phyloP scores from a whole-genome alignment of 106 monocot genomes.

The Dioscorea dumetorum region DNA sequence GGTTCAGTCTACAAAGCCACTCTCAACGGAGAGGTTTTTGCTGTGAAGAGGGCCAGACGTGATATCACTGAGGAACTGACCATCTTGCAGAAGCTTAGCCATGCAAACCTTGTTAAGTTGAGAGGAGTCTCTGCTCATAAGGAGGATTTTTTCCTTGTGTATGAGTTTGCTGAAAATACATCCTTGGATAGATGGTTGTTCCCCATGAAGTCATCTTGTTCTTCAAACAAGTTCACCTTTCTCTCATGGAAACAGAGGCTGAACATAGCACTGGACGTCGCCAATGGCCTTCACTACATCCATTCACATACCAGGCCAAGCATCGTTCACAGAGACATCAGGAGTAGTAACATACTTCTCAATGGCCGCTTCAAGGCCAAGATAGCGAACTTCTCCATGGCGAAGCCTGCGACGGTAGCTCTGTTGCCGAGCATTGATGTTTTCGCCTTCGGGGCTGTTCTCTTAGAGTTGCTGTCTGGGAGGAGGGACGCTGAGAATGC shows the following conservation, averaged over 20 bases:
- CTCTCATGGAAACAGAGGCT: slow-evolving; percentile 47
- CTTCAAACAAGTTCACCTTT: slow-evolving; percentile 1
- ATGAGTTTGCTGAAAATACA: slow-evolving; percentile 39
- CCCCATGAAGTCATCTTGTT: background rate
- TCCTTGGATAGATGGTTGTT: slow-evolving; percentile 53
- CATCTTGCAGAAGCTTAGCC: slow-evolving; percentile 32
- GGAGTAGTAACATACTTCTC: slow-evolving; percentile 31
- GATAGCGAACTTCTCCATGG: slow-evolving; percentile 43
- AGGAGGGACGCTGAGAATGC: slow-evolving; percentile 14
- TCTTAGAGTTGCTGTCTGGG: slow-evolving; percentile 39
- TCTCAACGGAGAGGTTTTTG: slow-evolving; percentile 27
- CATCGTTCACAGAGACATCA: slow-evolving; percentile 40
- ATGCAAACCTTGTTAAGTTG: slow-evolving; percentile 46
- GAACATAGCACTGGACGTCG: slow-evolving; percentile 35
- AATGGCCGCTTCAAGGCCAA: slow-evolving; percentile 38
- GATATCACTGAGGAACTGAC: slow-evolving; percentile 26
- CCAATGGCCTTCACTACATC: slow-evolving; percentile 52
- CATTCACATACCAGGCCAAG: slow-evolving; percentile 38
- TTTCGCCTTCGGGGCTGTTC: slow-evolving; percentile 30
- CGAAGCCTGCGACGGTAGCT: slow-evolving; percentile 14
- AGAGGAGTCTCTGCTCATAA: slow-evolving; percentile 27
- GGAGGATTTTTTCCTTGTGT: slow-evolving; percentile 26
- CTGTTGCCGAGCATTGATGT: slow-evolving; percentile 14
- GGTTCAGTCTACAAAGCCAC: slow-evolving; percentile 27
- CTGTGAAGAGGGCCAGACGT: slow-evolving; percentile 23